Base-by-base conservation (phyloP, 2,329 filamentous ascomycete genomes). In the Simplicillium sp. region DNA sequence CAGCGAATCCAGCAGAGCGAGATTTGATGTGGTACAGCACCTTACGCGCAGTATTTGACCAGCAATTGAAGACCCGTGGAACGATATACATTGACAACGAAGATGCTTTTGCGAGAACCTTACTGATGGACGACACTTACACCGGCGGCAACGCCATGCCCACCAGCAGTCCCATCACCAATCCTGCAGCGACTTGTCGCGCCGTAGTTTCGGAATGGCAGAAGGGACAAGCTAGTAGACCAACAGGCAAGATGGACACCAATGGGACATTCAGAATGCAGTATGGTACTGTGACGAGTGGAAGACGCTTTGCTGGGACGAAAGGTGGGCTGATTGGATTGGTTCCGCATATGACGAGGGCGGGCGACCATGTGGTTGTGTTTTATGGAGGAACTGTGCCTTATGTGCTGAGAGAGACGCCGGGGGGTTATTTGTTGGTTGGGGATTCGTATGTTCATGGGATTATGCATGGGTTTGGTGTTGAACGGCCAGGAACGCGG, bases 121-220 rank as follows among this genome's bases (percentile, higher is more conserved):
- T 38, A 7, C 37, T 38, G 28, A 38, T 38, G 37, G 37, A 38
- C 28, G 37, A 38, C 18, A 38, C 25, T 11, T 38, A 38, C 28
- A 38, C 37, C 13, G 37, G 37, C 11, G 18, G 18, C 28, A 29
- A 38, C 8, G 37, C 37, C 11, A 32, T 38, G 7, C 20, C 37
- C 1, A 28, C 29, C 7, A 38, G 37, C 25, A 38, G 37, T 31
- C 25, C 37, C 20, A 38, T 38, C 37, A 14, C 29, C 7, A 17
- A 38, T 8, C 37, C 37, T 9, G 25, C 32, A 2, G 37, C 37
- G 18, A 38, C 37, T 28, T 38, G 32, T 31, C 12, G 18, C 15
- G 11, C 37, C 11, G 37, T 31, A 3, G 28, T 38, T 14, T 28
- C 29, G 5, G 28, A 31, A 7, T 38, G 37, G 37, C n/a, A 15